These are phyloP conservation scores for Hypoxylon sp. DNA, from an alignment of 2,329 filamentous ascomycete genomes.

Conservation along the genomic window DNA sequence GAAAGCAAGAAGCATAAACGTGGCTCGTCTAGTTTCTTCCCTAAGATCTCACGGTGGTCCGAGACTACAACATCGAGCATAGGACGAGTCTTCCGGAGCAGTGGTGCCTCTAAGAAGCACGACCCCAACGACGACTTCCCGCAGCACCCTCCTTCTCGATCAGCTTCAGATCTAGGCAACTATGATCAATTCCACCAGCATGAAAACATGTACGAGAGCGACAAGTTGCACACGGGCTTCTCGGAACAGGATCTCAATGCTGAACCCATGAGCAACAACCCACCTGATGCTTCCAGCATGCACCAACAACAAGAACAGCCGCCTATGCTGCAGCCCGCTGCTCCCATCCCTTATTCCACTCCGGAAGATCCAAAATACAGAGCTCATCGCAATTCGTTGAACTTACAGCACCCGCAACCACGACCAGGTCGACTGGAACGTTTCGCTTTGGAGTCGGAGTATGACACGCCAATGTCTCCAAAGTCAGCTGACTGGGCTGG, in stretches of 20 bases:
- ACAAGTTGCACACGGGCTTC: constrained; percentile 72
- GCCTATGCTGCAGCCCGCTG: constrained; percentile 57
- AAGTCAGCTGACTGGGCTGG: constrained; percentile 74
- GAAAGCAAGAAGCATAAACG: constrained; percentile 90
- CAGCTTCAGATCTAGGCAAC: constrained; percentile 79
- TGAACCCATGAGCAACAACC: constrained; percentile 47
- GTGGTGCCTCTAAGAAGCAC: constrained; percentile 69
- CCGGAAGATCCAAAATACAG: constrained; percentile 84
- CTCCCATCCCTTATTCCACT: constrained; percentile 69
- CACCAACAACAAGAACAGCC: constrained; percentile 36
- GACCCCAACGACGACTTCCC: constrained; percentile 74
- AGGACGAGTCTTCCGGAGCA: constrained; percentile 81
- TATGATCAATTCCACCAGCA: constrained; percentile 74
- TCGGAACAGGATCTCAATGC: constrained; percentile 66
- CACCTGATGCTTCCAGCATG: constrained; percentile 42
- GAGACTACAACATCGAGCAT: constrained; percentile 94
- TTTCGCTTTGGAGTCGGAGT: constrained; percentile 80
- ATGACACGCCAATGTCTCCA: constrained; percentile 72
- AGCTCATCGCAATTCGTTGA: constrained; percentile 84
- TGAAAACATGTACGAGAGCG: constrained; percentile 70
- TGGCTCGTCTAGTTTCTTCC: constrained; percentile 83
- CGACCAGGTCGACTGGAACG: constrained; percentile 80
- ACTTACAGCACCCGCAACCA: constrained; percentile 85
- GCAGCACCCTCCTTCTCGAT: constrained; percentile 76
- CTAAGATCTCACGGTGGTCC: constrained; percentile 97